These are phyloP conservation scores for Suillus bovinus DNA, from an alignment of 768 basidiomycete species.

Conservation along the genomic window DNA sequence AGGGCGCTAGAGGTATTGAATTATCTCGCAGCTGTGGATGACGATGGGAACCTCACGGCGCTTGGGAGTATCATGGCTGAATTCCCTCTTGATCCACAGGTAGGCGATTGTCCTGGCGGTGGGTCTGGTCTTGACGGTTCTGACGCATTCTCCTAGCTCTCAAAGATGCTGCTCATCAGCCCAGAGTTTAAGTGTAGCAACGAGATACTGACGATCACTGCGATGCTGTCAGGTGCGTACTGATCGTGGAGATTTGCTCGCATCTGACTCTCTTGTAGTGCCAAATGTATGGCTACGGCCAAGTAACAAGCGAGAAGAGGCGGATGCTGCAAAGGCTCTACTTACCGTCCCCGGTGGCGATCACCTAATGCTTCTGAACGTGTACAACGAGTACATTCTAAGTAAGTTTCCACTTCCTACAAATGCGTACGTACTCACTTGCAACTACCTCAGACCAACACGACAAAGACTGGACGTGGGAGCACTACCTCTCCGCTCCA, in stretches of 20 bases:
- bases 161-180: conserved; percentile 92
- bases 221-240: conserved; percentile 87
- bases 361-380: conserved; percentile 91
- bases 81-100: conserved; percentile 98
- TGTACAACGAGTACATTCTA: conserved; percentile 88
- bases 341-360: conserved; percentile 95
- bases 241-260: not conserved
- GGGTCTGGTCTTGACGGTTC: not conserved
- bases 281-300: conserved; percentile 96
- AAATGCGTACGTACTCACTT: conserved; percentile 3
- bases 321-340: conserved; percentile 87
- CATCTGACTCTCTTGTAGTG: conserved; percentile 33
- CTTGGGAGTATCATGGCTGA: conserved; percentile 94
- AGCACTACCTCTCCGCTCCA: conserved; percentile 81
- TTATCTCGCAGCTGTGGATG: conserved; percentile 89
- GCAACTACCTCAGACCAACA: conserved; percentile 52
- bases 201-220: conserved; percentile 91
- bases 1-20: conserved; percentile 93
- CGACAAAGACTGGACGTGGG: conserved; percentile 90
- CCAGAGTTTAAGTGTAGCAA: conserved; percentile 96
- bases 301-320: conserved; percentile 82
- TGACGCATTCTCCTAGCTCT: conserved; percentile 43
- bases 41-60: conserved; percentile 87
- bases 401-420: conserved; percentile 48
- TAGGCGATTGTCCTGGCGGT: conserved; percentile 28